Evolutionary conservation across 2,329 filamentous ascomycete genomes (phyloP), one percentile per base, ranked within the genome.

Genomic region (Aspergillus ochraceoroseus): DNA sequence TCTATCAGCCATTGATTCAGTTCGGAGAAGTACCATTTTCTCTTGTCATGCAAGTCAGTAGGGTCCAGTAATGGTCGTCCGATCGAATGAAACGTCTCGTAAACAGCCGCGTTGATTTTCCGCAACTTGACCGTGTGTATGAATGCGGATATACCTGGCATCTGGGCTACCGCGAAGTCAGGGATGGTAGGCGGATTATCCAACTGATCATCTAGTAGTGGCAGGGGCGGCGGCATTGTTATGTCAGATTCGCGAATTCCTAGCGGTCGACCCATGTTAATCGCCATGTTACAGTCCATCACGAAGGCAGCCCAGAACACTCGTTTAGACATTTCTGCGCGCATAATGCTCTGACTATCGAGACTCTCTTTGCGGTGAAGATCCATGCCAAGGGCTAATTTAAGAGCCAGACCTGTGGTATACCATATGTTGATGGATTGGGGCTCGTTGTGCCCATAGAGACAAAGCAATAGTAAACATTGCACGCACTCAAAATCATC

Each of bases 371-470:
- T 31, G 12, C 51, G 48, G 18, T 57, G 52, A 1, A 57, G 23
- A 11, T 56, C 48, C 13, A 56, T 48, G 1, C 53, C 50, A 9
- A 54, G 33, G 3, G 52, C 51, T 8, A 56, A 32, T 2, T 51
- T 44, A 1, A 59, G 43, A 9, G 53, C 47, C 4, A 57, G 33
- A 2, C 53, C 53, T 2, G 47, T 45, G 1, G 51, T 52, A 23
- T 53, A 43, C 54, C 56, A 57, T 20, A 57, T 43, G 28, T 56
- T 52, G 28, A 56, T 47, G 2, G 51, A 50, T 33, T 57, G 52
- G 0, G 56, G 55, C 23, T 57, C 55, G 22, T 53, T 53, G 26
- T 46, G 47, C 8, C 55, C 55, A 27, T 57, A 58, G 32, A 58
- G 55, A 6, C 48, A 49, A 2, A 57, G 39, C 2, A 58, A 38